Base-by-base conservation (phyloP, 345 rosid species). In the Populus nigra region DNA sequence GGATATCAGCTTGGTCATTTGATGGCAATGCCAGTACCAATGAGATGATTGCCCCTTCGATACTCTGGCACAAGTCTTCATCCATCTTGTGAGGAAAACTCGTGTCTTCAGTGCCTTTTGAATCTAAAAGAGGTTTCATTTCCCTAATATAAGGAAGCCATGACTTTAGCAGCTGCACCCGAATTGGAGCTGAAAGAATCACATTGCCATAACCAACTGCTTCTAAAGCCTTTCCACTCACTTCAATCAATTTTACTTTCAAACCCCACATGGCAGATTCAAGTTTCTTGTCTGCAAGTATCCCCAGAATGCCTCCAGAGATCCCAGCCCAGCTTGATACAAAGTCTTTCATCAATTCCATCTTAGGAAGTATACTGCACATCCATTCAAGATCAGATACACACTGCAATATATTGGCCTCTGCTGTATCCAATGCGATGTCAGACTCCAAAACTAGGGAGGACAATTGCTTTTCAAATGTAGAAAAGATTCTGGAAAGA, bases 91-190 rank as follows among this genome's bases (percentile, higher is more conserved):
- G 55, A 12, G 75, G 76, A 77, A 84, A 91, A 22, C 76, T 86
- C 35, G 78, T 25, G 66, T 88, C 93, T 68, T 89, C 77, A 2
- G 59, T 66, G n/a, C 78, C 76, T 69, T 84, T 87, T 10, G 81
- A 76, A 59, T 95, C 98, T 10, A 93, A 79, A 73, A 91, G 82
- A 79, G 92, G 87, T 84, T 95, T 95, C 84, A 90, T 76, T 77
- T 88, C 92, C 79, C 96, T 85, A 73, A 95, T 88, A 66, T 88
- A 95, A 73, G 98, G 99, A 50, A 95, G 88, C 99, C 99, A 95
- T 29, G 84, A 61, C 87, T 88, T 92, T 8, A 95, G 72, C 77
- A 95, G 78, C 74, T 83, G 80, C 74, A 88, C 77, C 20, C 99
- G 81, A 72, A 23, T 84, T 72, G 78, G 78, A 1, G 93, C 84